Evolutionary conservation across 768 basidiomycete species (phyloP).

Genomic region (Suillus paluster): DNA sequence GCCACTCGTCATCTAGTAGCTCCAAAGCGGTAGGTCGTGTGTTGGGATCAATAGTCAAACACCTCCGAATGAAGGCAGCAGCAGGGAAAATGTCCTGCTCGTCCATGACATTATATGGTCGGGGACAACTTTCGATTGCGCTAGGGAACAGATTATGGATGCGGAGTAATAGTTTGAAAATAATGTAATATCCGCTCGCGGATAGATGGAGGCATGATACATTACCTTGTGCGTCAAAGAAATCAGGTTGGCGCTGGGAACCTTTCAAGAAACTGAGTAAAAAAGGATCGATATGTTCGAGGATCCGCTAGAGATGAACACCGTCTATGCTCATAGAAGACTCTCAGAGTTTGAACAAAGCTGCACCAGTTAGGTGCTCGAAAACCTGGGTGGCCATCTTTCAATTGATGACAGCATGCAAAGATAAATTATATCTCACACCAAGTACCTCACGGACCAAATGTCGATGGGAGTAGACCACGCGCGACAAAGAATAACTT

Average conservation of each 20-base stretch:
- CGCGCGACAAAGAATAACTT: constrained; percentile 26
- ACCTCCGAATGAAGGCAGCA: not conserved
- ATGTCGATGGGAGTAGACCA: constrained; percentile 29
- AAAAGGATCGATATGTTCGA: constrained; percentile 23
- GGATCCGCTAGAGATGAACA: constrained; percentile 20
- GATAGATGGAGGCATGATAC: not conserved
- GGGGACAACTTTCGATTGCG: not conserved
- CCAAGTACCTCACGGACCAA: constrained; percentile 32
- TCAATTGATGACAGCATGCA: not conserved
- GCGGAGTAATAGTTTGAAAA: not conserved
- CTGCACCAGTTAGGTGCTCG: constrained; percentile 12
- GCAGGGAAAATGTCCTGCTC: not conserved
- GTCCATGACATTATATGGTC: not conserved
- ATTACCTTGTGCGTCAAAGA: constrained; percentile 10
- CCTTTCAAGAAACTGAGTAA: constrained; percentile 19
- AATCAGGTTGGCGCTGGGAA: constrained; percentile 14
- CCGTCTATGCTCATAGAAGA: constrained; percentile 1
- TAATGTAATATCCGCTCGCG: too few species aligned
- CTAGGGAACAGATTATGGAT: not conserved
- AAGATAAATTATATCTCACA: constrained; percentile 18
- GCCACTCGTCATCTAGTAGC: not conserved
- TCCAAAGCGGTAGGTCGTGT: not conserved
- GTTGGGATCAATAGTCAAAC: not conserved
- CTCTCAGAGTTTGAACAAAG: constrained; percentile 6
- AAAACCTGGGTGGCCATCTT: constrained; percentile 8